Conservation (phyloP, 768 basidiomycete genomes). For the Tubosaeta brunneosetosa region DNA sequence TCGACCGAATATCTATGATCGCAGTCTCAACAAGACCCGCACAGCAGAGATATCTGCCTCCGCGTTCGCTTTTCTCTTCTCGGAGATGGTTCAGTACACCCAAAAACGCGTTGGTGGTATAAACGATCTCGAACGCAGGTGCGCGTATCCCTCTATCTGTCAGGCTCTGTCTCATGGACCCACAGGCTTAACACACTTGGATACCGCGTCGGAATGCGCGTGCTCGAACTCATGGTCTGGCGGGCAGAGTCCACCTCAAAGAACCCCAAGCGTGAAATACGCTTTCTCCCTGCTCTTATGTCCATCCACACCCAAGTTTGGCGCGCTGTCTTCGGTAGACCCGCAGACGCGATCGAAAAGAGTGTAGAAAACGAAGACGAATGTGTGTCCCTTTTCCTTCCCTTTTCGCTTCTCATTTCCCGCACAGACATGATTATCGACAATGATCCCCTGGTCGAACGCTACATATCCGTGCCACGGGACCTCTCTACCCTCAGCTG, state of each 20-base stretch:
- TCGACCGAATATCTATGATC: slow-evolving; percentile 83
- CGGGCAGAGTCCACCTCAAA: slow-evolving; percentile 73
- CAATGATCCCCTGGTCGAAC: slow-evolving; percentile 90
- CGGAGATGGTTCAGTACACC: slow-evolving; percentile 92
- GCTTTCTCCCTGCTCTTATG: slow-evolving; percentile 88
- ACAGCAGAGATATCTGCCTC: slow-evolving; percentile 77
- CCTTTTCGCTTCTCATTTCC: slow-evolving; percentile 1
- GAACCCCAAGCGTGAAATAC: slow-evolving; percentile 88
- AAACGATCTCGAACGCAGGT: slow-evolving; percentile 93
- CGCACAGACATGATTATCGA: slow-evolving; percentile 91
- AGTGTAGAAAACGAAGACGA: slow-evolving; percentile 96
- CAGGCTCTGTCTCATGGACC: background rate
- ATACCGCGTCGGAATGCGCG: slow-evolving; percentile 83
- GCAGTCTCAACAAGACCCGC: slow-evolving; percentile 83
- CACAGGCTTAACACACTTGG: slow-evolving; percentile 85
- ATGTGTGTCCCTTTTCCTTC: slow-evolving; percentile 46
- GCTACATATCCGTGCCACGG: slow-evolving; percentile 87
- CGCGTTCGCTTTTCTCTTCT: slow-evolving; percentile 88
- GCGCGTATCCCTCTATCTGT: slow-evolving; percentile 16
- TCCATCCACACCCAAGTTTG: slow-evolving; percentile 94
- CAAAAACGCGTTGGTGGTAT: slow-evolving; percentile 94
- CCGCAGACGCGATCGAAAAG: slow-evolving; percentile 93
- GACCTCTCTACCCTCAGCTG: slow-evolving; percentile 94
- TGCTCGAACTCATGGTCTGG: slow-evolving; percentile 84
- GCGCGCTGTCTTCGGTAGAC: slow-evolving; percentile 88